These are phyloP conservation scores for Dryas octopetala DNA, from an alignment of 306 rosid genomes.

Conservation along the genomic window DNA sequence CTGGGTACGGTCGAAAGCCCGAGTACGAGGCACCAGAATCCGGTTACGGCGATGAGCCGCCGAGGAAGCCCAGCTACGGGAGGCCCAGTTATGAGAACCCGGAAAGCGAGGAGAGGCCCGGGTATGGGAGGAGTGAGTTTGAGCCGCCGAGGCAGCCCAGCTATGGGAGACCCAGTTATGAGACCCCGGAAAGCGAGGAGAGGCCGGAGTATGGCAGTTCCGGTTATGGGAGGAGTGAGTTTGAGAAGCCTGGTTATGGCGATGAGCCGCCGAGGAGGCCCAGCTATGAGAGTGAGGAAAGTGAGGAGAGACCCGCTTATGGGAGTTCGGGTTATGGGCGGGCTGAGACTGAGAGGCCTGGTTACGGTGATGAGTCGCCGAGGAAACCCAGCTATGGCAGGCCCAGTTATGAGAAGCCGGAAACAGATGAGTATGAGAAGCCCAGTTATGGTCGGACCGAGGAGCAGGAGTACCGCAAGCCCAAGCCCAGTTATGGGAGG, in stretches of 20 bases:
- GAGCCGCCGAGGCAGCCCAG: conserved; percentile 26
- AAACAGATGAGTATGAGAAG: neutral
- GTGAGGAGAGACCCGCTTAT: conserved; percentile 25
- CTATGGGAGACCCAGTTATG: conserved; percentile 31
- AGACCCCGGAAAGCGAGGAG: neutral
- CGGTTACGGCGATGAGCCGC: conserved; percentile 32
- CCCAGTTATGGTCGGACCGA: conserved; percentile 10
- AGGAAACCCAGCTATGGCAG: no score
- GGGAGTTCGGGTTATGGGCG: neutral
- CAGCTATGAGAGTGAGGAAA: conserved; percentile 23
- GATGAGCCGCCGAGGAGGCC: conserved; percentile 33
- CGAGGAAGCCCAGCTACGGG: conserved; percentile 39
- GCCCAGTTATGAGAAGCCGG: no score
- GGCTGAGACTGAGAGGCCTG: no score
- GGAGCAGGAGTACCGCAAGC: conserved; percentile 43
- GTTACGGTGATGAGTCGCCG: no score
- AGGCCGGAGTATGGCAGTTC: conserved; percentile 15
- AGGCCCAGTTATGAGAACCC: conserved; percentile 15
- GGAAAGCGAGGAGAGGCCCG: conserved; percentile 12
- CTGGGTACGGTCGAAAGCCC: conserved; percentile 21
- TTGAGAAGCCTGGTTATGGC: conserved; percentile 24
- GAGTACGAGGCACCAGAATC: conserved; percentile 15
- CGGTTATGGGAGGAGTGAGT: conserved; percentile 9
- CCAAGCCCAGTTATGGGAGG: conserved; percentile 44
- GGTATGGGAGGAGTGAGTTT: conserved; percentile 3